Base-by-base conservation (phyloP, 495 filamentous ascomycete genomes). In the Penicillium cosmopolitanum region DNA sequence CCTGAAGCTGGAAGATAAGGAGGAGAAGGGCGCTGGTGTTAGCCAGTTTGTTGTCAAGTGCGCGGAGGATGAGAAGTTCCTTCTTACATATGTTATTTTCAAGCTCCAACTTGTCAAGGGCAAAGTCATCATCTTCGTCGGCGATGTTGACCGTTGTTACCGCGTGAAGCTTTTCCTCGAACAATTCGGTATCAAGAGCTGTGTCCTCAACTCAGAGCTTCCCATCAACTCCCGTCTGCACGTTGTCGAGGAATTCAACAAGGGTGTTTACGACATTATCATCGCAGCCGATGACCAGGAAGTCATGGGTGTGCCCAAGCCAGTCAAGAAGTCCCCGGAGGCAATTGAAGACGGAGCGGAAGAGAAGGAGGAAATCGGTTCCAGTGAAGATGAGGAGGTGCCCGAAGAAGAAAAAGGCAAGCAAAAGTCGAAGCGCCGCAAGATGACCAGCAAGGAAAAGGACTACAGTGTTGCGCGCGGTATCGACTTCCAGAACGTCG, bases 231-330 rank as follows among this genome's bases (percentile, higher is more conserved):
- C 90, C 7, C 83, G 95, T 18, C 85, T 97, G 44, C 95, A 98
- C 75, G 90, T 96, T 28, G 93, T 99, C 10, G 88, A 99, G 66
- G 91, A 98, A 71, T 99, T 98, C 77, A 99, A 98, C 77, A 90
- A 91, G 78, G 89, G 88, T 42, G 84, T 95, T 21, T 99, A 98
- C 77, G 94, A 98, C 62, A 96, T 98, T 60, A 92, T 99, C 57
- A 93, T 99, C 65, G 95, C 95, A 5, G 90, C 91, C 0, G 95
- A 98, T 68, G 95, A 98, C 71, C 87, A 90, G 67, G 93, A 96
- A 70, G 81, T 96, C 5, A 67, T 97, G 54, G 90, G 90, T 4
- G 58, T 51, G 5, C 84, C 67, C 67, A 81, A 63, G 71, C 82
- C 68, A 52, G 69, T 61, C 15, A 70, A 71, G 60, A 77, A 74